These are phyloP conservation scores for Alternaria atra DNA, from an alignment of 2,329 filamentous ascomycete species.

Conservation along the genomic window DNA sequence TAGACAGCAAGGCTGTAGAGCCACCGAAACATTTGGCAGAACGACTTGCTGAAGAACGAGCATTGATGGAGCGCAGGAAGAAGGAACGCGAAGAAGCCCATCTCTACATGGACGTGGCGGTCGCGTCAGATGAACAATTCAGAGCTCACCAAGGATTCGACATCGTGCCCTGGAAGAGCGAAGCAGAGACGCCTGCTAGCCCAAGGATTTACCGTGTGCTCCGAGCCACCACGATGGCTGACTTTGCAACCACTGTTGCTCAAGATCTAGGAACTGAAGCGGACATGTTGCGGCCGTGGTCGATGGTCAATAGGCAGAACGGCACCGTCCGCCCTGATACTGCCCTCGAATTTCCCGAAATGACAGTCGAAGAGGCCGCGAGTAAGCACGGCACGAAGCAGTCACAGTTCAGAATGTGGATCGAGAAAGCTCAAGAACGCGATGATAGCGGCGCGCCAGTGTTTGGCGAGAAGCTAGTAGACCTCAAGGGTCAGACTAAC, in stretches of 20 bases:
- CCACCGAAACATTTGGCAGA: slow-evolving; percentile 82
- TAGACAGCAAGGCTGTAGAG: slow-evolving; percentile 77
- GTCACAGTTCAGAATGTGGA: slow-evolving; percentile 79
- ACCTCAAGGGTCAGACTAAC: slow-evolving; percentile 62
- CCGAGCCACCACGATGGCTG: slow-evolving; percentile 76
- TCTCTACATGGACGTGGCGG: slow-evolving; percentile 84
- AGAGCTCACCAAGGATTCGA: slow-evolving; percentile 84
- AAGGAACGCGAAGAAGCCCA: slow-evolving; percentile 96
- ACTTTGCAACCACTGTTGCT: slow-evolving; percentile 77
- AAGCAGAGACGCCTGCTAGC: slow-evolving; percentile 67
- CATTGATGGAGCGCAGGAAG: slow-evolving; percentile 75
- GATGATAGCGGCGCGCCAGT: slow-evolving; percentile 74
- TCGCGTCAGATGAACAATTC: slow-evolving; percentile 85
- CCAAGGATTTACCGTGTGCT: slow-evolving; percentile 78
- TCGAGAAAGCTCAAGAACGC: slow-evolving; percentile 74
- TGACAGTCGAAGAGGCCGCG: slow-evolving; percentile 72
- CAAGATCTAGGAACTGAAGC: slow-evolving; percentile 73
- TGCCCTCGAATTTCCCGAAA: slow-evolving; percentile 78
- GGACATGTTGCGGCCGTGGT: slow-evolving; percentile 82
- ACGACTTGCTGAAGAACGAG: slow-evolving; percentile 83
- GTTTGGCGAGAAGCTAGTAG: slow-evolving; percentile 73
- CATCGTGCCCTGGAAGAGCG: slow-evolving; percentile 67
- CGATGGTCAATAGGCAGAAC: slow-evolving; percentile 98
- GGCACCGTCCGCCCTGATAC: slow-evolving; percentile 93
- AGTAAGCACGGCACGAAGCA: slow-evolving; percentile 74